Evolutionary conservation across 176 grass and related monocot species (phyloP), one percentile per base, ranked within the genome.

Genomic region (Miscanthus lutarioriparius): DNA sequence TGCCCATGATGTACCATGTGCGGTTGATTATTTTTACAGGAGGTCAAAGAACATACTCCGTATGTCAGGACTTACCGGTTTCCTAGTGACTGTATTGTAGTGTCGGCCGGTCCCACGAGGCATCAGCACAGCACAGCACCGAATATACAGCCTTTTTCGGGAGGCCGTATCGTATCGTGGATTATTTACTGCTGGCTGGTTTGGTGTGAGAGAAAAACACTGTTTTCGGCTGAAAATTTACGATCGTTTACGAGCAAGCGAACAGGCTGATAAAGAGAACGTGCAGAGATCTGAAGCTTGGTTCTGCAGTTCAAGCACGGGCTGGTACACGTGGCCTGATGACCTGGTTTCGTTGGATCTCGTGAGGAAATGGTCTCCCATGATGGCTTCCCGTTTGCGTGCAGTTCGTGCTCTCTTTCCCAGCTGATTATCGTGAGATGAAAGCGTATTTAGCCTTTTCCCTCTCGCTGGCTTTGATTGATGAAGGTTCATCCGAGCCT

Each of bases 1-100:
- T 40, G 53, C 17, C 15, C 56, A 36, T 19, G 87, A 58, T 88
- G 58, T 67, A 45, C 36, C 80, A 72, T 78, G 80, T 83, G 86
- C 47, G 32, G 41, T 39, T 75, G 63, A 81, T 81, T 49, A 49
- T 23, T 59, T 59, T 22, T 59, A 58, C 59, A 37, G 20, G 3
- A n/a, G n/a, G 48, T 69, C 76, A 80, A 68, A 85, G 2, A 44
- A 74, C 9, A 39, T 39, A 9, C 37, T 7, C 14, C 15, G 13
- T 61, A 45, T 54, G 43, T 1, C 61, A 37, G 61, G 26, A 65
- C 7, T n/a, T 14, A 17, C 30, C 32, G 20, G 20, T 53, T 12
- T 49, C 41, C n/a, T 49, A 12, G 5, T 25, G 38, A 14, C 8
- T 32, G 26, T 58, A 6, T 23, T 8, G 67, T 54, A 54, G 35